These are phyloP conservation scores for Graphiopsis chlorocephala DNA, from an alignment of 2,329 filamentous ascomycete genomes.

Conservation along the genomic window DNA sequence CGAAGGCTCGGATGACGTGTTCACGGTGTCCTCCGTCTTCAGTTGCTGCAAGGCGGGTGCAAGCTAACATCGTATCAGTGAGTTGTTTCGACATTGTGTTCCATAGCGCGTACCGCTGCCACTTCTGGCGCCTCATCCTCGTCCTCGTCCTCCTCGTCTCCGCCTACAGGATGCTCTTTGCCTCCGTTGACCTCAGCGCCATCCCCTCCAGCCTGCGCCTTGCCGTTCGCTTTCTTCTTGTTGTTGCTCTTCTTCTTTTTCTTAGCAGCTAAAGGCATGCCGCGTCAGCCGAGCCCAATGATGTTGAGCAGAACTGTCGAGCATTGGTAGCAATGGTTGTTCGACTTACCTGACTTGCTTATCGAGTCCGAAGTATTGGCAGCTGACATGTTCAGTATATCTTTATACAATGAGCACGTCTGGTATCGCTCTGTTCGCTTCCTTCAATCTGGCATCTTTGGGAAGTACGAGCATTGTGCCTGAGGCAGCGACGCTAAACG, in stretches of 20 bases:
- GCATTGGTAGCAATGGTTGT: background rate
- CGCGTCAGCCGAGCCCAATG: constrained; percentile 21
- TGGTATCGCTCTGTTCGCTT: background rate
- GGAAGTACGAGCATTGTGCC: background rate
- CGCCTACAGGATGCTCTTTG: constrained; percentile 36
- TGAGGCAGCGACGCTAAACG: background rate
- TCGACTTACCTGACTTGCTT: constrained; percentile 22
- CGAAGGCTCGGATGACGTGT: constrained; percentile 25
- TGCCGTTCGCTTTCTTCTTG: constrained; percentile 54
- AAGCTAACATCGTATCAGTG: constrained; percentile 17
- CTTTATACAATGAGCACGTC: background rate
- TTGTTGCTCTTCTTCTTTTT: constrained; percentile 57
- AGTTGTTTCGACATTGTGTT: background rate
- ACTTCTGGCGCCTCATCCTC: constrained; percentile 34
- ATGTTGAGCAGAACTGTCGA: background rate
- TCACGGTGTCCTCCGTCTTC: constrained; percentile 23
- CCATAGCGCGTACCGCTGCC: constrained; percentile 14
- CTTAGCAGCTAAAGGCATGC: constrained; percentile 18
- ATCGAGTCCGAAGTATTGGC: constrained; percentile 16
- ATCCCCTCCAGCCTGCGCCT: constrained; percentile 41
- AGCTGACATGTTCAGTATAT: constrained; percentile 18
- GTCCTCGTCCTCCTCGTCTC: constrained; percentile 41
- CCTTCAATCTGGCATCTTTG: background rate
- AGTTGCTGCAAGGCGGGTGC: constrained; percentile 19
- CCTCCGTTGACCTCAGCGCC: constrained; percentile 33